Evolutionary conservation across 441 rosid genomes (phyloP), one percentile per base, ranked within the genome.

Genomic region (Syzygium syzygioides): DNA sequence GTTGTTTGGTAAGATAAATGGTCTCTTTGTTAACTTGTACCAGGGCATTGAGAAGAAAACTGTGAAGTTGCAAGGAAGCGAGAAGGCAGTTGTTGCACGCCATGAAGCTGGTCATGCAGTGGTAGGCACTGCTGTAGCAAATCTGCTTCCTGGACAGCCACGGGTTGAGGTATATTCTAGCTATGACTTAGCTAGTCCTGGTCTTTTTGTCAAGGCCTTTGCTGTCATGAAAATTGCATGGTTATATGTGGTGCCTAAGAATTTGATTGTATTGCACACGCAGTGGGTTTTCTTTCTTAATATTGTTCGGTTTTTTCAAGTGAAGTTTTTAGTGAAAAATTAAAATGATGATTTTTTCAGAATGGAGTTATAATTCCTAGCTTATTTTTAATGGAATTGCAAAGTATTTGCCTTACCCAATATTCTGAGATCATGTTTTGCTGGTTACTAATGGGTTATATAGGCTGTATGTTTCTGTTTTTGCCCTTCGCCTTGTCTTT

Each of bases 31-130:
- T 55, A 56, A 85, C 87, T 56, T 59, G 52, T 34, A 55, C 37
- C 64, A 97, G 99, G 99, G 99, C 87, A 98, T 98, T 90, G 99
- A 98, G 94, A 98, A 98, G 94, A 98, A 98, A 94, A 94, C 97
- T 87, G 95, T 96, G 89, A 97, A 96, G 93, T 91, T 98, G 91
- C 93, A 96, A 91, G 99, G 99, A 85, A 91, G 91, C 85, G 99
- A 98, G 94, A 98, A 93, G 93, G 99, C 95, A 87, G 99, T 97
- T 26, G 99, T 98, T 90, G 99, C 99, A 90, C 96, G 97, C 57
- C 99, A 98, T 89, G 99, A 98, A 94, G 99, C 97, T 86, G 99
- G 99, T 28, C 99, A 98, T 93, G 99, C 99, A 13, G 98, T 98
- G 37, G 99, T 98, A 59, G 97, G 99, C 90, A 96, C 99, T 62